phyloP scores from a whole-genome alignment of 2,329 filamentous ascomycete genomes.

The Penicillium vulpinum region DNA sequence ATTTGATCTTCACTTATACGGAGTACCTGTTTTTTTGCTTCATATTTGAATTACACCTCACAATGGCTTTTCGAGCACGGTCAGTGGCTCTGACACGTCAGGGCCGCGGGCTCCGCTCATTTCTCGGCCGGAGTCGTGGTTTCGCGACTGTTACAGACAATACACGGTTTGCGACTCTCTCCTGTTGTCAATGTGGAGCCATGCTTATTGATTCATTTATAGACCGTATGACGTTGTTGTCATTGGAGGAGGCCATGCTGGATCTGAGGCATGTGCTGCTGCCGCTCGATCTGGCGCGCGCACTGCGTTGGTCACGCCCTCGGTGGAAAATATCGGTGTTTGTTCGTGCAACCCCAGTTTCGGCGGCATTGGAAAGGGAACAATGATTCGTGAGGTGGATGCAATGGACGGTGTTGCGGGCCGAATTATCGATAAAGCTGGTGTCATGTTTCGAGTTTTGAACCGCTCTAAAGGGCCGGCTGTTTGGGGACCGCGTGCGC shows the following conservation, averaged over 20 bases:
- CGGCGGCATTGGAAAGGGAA: slow-evolving; percentile 97
- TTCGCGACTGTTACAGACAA: slow-evolving; percentile 44
- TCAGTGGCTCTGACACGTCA: slow-evolving; percentile 31
- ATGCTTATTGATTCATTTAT: slow-evolving; percentile 6
- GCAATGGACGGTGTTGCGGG: slow-evolving; percentile 88
- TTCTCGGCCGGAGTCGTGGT: slow-evolving; percentile 26
- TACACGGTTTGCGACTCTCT: slow-evolving; percentile 32
- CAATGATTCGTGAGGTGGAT: slow-evolving; percentile 92
- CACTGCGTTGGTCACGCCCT: slow-evolving; percentile 87
- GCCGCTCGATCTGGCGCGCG: slow-evolving; percentile 84
- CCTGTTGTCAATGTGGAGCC: neutral
- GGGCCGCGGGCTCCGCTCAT: slow-evolving; percentile 25
- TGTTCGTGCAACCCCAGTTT: slow-evolving; percentile 98
- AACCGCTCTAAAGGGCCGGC: slow-evolving; percentile 90
- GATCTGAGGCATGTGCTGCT: slow-evolving; percentile 88
- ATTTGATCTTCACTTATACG: neutral
- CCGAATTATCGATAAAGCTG: slow-evolving; percentile 87
- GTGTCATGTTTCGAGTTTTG: slow-evolving; percentile 87
- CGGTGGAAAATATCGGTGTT: slow-evolving; percentile 82
- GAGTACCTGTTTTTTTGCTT: neutral
- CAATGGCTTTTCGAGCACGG: slow-evolving; percentile 40
- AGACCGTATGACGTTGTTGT: slow-evolving; percentile 89
- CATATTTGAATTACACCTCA: slow-evolving; percentile 7
- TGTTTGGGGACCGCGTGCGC: slow-evolving; percentile 93
- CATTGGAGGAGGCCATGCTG: slow-evolving; percentile 93